Percentiles rank a stretch among this genome's conserved stretches.
Evolutionary conservation across 805 yeast genomes (phyloP).

Genomic region (Candida insectorum): DNA sequence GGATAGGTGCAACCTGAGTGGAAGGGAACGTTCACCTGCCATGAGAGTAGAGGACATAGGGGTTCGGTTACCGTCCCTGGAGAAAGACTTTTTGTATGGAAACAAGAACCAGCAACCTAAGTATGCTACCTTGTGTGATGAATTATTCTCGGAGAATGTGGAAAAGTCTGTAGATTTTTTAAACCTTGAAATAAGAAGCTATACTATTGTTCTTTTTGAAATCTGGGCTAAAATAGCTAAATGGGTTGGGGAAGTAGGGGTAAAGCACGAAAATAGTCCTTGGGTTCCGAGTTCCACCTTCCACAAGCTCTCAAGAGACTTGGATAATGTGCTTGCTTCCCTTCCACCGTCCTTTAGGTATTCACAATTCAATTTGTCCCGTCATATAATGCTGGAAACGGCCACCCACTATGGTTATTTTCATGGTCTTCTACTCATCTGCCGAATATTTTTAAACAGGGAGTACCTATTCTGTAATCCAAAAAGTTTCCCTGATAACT

Average conservation of each 20-base stretch:
- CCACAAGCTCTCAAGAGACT: conserved; percentile 18
- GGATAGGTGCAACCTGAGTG: conserved; percentile 39
- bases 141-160: conserved; percentile 1
- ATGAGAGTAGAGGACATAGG: conserved; percentile 29
- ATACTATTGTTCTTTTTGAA: conserved; percentile 29
- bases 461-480: conserved; percentile 35
- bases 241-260: conserved; percentile 36
- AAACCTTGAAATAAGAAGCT: conserved; percentile 26
- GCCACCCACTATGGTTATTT: conserved; percentile 33
- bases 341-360: conserved; percentile 23
- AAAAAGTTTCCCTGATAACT: conserved; percentile 23
- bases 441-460: conserved; percentile 31
- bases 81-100: conserved; percentile 28
- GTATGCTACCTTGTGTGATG: conserved; percentile 4
- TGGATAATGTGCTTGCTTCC: conserved; percentile 18
- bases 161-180: no score
- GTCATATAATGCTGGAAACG: conserved; percentile 25
- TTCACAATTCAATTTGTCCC: conserved; percentile 21
- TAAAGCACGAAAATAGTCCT: conserved; percentile 26
- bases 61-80: conserved; percentile 28
- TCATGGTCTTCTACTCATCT: conserved; percentile 27
- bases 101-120: no score
- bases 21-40: conserved; percentile 29
- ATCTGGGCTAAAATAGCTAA: conserved; percentile 35
- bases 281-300: conserved; percentile 26